Conservation (phyloP, 106 monocot species). For the Gastrodia elata region DNA sequence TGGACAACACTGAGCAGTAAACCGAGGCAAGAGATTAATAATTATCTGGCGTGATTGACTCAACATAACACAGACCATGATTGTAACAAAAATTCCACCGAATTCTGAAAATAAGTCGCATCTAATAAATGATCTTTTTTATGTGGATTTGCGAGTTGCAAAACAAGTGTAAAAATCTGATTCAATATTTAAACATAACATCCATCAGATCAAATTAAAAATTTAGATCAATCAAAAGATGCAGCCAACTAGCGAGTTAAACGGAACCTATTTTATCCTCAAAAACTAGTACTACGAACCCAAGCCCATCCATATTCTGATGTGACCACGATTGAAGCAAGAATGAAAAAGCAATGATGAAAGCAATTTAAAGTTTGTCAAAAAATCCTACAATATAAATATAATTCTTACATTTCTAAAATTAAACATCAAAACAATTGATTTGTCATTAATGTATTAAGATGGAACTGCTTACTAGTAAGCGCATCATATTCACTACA, state of each 20-base stretch:
- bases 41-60: too few species aligned
- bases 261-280: neutral
- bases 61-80: neutral
- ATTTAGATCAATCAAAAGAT: neutral
- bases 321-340: too few species aligned
- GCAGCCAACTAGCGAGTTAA: neutral
- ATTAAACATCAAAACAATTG: too few species aligned
- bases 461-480: too few species aligned
- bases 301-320: too few species aligned
- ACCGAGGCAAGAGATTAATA: neutral
- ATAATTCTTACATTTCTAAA: too few species aligned
- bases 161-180: neutral
- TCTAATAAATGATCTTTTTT: neutral
- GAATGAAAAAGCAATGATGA: too few species aligned
- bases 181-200: neutral
- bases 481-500: too few species aligned
- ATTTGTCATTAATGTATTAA: too few species aligned
- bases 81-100: neutral
- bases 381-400: too few species aligned
- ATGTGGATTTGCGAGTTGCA: neutral
- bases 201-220: neutral
- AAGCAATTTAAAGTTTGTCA: too few species aligned
- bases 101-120: neutral
- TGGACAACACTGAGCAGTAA: neutral
- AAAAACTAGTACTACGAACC: neutral